Conservation (phyloP, 2,329 filamentous ascomycete species). For the Fusarium sp. region DNA sequence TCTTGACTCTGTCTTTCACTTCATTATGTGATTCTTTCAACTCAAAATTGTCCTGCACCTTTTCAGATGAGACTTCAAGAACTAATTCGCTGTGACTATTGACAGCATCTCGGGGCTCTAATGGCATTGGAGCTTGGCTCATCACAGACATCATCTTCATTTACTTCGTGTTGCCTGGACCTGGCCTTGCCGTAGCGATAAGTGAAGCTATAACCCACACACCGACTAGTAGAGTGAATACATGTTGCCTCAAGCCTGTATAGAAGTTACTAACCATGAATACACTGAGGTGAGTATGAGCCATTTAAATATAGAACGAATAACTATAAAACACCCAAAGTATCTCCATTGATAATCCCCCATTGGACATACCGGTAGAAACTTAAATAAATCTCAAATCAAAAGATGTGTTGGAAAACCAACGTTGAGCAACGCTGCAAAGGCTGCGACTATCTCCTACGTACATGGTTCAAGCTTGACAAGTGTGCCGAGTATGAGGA, state of each 20-base stretch:
- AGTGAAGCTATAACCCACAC: no score
- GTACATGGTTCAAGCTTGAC: neutral
- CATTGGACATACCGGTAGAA: accelerated
- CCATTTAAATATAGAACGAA: no score
- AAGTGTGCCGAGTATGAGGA: neutral
- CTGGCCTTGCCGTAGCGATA: no score
- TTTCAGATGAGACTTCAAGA: no score
- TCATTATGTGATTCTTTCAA: no score
- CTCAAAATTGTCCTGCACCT: no score
- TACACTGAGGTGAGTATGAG: neutral
- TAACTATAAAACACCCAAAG: neutral
- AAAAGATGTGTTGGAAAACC: neutral
- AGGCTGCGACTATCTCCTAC: neutral
- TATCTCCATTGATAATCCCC: accelerated
- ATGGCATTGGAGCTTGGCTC: no score
- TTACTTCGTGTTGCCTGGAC: no score
- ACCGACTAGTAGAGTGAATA: neutral
- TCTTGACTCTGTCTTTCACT: no score
- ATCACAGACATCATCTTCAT: no score
- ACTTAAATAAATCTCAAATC: neutral
- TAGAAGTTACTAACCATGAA: accelerated
- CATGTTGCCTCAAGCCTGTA: neutral
- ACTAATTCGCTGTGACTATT: no score
- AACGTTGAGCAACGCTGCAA: neutral
- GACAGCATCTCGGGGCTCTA: no score